Evolutionary conservation across 1,284 basidiomycete genomes (phyloP).

Genomic region (Schizophyllum commune): DNA sequence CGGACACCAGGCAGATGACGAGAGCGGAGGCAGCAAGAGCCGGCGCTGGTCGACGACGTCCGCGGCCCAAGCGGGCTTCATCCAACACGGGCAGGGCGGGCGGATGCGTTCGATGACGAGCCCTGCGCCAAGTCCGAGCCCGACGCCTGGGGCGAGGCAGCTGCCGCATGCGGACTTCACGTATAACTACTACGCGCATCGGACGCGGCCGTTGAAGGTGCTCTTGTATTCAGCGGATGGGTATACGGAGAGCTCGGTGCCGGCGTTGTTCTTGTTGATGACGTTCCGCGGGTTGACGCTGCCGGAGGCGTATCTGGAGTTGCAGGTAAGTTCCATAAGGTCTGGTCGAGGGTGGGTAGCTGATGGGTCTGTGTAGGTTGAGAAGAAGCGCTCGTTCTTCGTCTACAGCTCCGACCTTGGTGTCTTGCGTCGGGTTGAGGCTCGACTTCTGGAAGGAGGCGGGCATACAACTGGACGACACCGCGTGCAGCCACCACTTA

Average conservation of each 20-base stretch:
- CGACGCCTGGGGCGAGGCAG: slow-evolving; percentile 4
- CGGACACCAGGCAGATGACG: background rate
- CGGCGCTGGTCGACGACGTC: background rate
- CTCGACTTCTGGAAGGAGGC: slow-evolving; percentile 38
- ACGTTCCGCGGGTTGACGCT: slow-evolving; percentile 60
- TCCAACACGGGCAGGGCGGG: background rate
- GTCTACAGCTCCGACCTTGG: slow-evolving; percentile 82
- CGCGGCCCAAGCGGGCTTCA: background rate
- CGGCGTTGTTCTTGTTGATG: slow-evolving; percentile 89
- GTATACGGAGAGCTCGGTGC: slow-evolving; percentile 86
- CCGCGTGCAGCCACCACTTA: background rate
- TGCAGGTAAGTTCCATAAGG: slow-evolving; percentile 22
- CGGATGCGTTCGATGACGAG: background rate
- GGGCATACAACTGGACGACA: slow-evolving; percentile 13
- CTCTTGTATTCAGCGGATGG: slow-evolving; percentile 75
- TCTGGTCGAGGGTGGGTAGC: background rate
- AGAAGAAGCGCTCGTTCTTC: slow-evolving; percentile 79
- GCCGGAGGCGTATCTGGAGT: slow-evolving; percentile 85
- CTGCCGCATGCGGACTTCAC: background rate
- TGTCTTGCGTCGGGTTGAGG: slow-evolving; percentile 72
- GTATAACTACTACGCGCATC: slow-evolving; percentile 4
- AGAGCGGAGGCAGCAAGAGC: background rate
- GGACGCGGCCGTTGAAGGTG: slow-evolving; percentile 60
- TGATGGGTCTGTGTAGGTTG: slow-evolving; percentile 35
- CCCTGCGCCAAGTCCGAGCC: slow-evolving; percentile 12